Evolutionary conservation across 768 basidiomycete genomes (phyloP), one percentile per base, ranked within the genome.

Genomic region (Coprinellus micaceus): DNA sequence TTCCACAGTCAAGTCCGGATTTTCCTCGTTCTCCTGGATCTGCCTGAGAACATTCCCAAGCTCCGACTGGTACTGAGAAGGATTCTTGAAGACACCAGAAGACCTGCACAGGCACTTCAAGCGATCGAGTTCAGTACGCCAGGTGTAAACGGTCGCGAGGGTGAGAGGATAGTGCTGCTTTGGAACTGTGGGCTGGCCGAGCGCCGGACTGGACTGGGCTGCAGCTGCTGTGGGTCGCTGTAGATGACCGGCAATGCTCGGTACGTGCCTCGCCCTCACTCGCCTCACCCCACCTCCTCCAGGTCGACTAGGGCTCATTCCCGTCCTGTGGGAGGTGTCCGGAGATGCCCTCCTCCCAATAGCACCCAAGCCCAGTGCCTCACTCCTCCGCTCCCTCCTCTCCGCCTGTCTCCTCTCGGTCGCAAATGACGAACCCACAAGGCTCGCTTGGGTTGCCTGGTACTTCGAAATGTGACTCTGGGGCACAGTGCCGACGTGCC

Each of bases 1-100:
- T 19, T 58, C 56, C 26, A 43, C 51, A 4, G 64, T 65, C 22
- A 69, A 56, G n/a, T 52, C 28, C 4, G 55, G 60, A 22, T 62
- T 58, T 15, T 45, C 30, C 33, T 54, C 57, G 24, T 53, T 24
- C 15, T 37, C 15, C n/a, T 59, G 43, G 24, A 61, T 61, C 4
- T 12, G 19, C 1, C 22, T 3, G 19, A 63, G 26, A 4, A 58
- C 52, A 5, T 26, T 17, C 9, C 53, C 12, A 13, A 63, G 52
- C 22, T 24, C 25, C 7, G 37, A 15, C 7, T 3, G 13, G 40
- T 57, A 56, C 28, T 46, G 30, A 7, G 29, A 47, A 7, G 13
- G 1, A 29, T 39, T 48, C 39, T 50, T 43, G 28, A 4, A 29
- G 5, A 33, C 26, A 17, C 28, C 29, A n/a, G 40, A 7, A 6